Evolutionary conservation across 768 basidiomycete species (phyloP), one percentile per base, ranked within the genome.

Genomic region (Tricholoma saponaceum): DNA sequence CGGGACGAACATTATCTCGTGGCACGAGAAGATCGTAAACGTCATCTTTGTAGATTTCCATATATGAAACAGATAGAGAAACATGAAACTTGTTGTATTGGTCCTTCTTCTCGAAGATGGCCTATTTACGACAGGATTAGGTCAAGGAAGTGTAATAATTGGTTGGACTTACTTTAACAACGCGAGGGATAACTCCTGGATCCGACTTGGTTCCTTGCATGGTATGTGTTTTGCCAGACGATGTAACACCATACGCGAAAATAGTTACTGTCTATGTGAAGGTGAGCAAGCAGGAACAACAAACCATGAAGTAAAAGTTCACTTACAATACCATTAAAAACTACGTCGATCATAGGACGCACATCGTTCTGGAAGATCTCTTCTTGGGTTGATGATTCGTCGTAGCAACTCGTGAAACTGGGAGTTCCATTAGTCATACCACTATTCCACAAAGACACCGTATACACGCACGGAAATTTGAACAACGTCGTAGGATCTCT

Each of bases 21-120:
- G 81, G 76, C 1, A 90, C 90, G 3, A 95, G 79, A 23, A 96
- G 79, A 67, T 95, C 93, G 64, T 90, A 95, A 3, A 90, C 88
- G 60, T 95, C 93, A 66, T 95, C 92, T 66, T 90, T 91, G 72
- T 94, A 92, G 54, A 95, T 92, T 69, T 95, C 92, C 83, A 92
- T 89, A 60, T 94, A 94, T 1, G 89, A 89, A 13, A 89, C 75
- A 5, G 77, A 65, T 22, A 86, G 71, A 1, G 78, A 75, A 4
- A 84, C 76, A 35, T 76, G 69, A 43, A 79, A 74, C 47, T 73
- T 67, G 46, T 72, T 65, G 44, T 79, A 66, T 20, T 68, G 51
- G 51, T 69, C 62, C 64, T 76, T 78, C 66, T 78, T 78, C 53
- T 78, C 75, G 65, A 87, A 86, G 69, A 90, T 80, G 1, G 79